A percentile compares a stretch with the other conserved stretches of the same genome.
Conservation (phyloP, 768 basidiomycete species). For the Cantharellus anzutake region DNA sequence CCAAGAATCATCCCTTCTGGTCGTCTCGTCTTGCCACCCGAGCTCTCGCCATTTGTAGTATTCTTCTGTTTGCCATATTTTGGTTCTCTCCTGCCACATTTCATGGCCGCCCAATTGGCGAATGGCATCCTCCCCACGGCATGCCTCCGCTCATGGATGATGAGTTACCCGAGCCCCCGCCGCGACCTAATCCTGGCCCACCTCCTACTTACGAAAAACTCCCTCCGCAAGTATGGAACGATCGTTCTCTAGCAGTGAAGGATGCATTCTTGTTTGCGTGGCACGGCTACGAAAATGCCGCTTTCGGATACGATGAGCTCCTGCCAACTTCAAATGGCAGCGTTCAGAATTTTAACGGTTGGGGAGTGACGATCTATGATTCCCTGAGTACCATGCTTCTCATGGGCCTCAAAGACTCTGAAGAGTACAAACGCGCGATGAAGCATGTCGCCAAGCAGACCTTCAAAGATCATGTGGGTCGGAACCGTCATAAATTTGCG, state of each 20-base stretch:
- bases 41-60: neutral
- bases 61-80: neutral
- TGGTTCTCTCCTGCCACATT: neutral
- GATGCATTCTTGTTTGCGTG: slow-evolving; percentile 12
- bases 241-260: slow-evolving; percentile 11
- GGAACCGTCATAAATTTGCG: neutral
- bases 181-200: neutral
- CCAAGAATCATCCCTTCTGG: neutral
- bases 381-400: slow-evolving; percentile 25
- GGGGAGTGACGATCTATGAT: slow-evolving; percentile 24
- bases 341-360: slow-evolving; percentile 13
- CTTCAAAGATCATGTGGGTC: slow-evolving; percentile 6
- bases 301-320: slow-evolving; percentile 13
- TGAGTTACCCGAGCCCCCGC: neutral
- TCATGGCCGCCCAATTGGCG: neutral
- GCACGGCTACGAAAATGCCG: slow-evolving; percentile 11
- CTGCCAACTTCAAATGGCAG: slow-evolving; percentile 9
- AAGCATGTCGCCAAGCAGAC: slow-evolving; percentile 13
- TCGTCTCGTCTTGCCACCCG: neutral
- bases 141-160: neutral
- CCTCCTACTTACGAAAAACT: neutral
- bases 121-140: neutral
- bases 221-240: slow-evolving; percentile 1
- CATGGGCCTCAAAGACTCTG: slow-evolving; percentile 19
- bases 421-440: slow-evolving; percentile 22